Conservation (phyloP, 768 basidiomycete genomes). For the Sistotremastrum suecicum region DNA sequence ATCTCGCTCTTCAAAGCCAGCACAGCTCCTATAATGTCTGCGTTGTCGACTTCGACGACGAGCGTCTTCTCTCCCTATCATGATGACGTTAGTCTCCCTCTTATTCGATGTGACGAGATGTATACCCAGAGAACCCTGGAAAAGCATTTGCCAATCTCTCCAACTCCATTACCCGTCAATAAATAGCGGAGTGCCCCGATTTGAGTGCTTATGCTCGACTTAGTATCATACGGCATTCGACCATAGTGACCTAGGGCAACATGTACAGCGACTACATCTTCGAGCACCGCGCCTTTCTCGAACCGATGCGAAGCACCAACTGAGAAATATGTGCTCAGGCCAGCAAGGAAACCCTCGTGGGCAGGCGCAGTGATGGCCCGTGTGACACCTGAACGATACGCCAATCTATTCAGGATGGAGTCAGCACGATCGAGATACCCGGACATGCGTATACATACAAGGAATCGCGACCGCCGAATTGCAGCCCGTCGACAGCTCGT, state of each 20-base stretch:
- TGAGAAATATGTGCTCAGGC: slow-evolving; percentile 20
- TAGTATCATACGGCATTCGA: slow-evolving; percentile 16
- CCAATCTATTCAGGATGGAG: slow-evolving; percentile 13
- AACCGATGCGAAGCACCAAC: slow-evolving; percentile 19
- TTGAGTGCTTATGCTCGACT: slow-evolving; percentile 20
- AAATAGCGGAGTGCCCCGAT: slow-evolving; percentile 20
- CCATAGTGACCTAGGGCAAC: slow-evolving; percentile 11
- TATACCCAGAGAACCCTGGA: slow-evolving; percentile 20
- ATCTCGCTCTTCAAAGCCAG: slow-evolving; percentile 44
- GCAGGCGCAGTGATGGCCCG: slow-evolving; percentile 19
- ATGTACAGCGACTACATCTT: slow-evolving; percentile 22
- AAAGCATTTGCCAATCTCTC: slow-evolving; percentile 24
- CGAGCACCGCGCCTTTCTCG: slow-evolving; percentile 18
- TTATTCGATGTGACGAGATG: slow-evolving; percentile 7
- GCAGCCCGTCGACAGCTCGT: slow-evolving; percentile 33
- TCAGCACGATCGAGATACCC: slow-evolving; percentile 2
- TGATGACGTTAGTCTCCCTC: slow-evolving; percentile 2
- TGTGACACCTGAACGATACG: slow-evolving; percentile 24
- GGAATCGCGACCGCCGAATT: slow-evolving; percentile 34
- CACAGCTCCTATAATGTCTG: slow-evolving; percentile 63
- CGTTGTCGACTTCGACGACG: slow-evolving; percentile 52
- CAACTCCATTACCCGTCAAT: slow-evolving; percentile 13
- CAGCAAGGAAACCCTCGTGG: slow-evolving; percentile 17
- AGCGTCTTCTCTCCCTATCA: slow-evolving; percentile 43
- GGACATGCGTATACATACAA: slow-evolving; percentile 21